These are phyloP conservation scores for Neurospora cerealis DNA, from an alignment of 495 filamentous ascomycete genomes.

Conservation along the genomic window DNA sequence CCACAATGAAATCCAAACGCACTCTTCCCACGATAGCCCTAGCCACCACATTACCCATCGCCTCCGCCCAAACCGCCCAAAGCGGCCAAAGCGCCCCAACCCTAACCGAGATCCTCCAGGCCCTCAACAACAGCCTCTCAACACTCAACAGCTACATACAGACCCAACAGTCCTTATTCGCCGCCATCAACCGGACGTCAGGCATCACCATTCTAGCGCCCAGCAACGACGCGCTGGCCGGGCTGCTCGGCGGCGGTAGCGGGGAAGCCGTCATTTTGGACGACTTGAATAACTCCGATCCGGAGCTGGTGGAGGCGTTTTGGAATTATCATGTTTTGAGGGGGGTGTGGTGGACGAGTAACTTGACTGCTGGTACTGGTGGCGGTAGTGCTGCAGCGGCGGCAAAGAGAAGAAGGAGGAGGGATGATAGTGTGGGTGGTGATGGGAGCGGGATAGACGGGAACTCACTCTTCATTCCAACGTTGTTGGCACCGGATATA, in stretches of 20 bases:
- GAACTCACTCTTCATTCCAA: conserved; percentile 43
- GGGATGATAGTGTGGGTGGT: not conserved
- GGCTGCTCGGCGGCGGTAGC: conserved; percentile 19
- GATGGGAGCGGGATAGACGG: not conserved
- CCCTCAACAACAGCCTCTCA: conserved; percentile 29
- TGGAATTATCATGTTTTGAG: conserved; percentile 58
- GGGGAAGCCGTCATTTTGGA: conserved; percentile 11
- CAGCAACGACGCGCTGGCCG: conserved; percentile 45
- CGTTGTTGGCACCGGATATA: conserved; percentile 34
- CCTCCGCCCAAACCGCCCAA: not conserved
- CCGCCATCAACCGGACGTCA: conserved; percentile 27
- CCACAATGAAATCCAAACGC: not conserved
- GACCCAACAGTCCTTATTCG: conserved; percentile 28
- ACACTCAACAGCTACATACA: conserved; percentile 36
- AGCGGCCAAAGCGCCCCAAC: not conserved
- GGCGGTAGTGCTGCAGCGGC: not conserved
- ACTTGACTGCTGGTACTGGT: conserved; percentile 19
- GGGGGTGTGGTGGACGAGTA: conserved; percentile 37
- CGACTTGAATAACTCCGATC: conserved; percentile 18
- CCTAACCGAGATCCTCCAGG: conserved; percentile 26
- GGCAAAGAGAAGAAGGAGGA: not conserved
- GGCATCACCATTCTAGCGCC: conserved; percentile 60
- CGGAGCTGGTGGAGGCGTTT: conserved; percentile 35
- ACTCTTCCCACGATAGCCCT: not conserved
- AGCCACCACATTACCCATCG: not conserved